Base-by-base conservation (phyloP, 495 filamentous ascomycete genomes). In the Penicillium soppii region DNA sequence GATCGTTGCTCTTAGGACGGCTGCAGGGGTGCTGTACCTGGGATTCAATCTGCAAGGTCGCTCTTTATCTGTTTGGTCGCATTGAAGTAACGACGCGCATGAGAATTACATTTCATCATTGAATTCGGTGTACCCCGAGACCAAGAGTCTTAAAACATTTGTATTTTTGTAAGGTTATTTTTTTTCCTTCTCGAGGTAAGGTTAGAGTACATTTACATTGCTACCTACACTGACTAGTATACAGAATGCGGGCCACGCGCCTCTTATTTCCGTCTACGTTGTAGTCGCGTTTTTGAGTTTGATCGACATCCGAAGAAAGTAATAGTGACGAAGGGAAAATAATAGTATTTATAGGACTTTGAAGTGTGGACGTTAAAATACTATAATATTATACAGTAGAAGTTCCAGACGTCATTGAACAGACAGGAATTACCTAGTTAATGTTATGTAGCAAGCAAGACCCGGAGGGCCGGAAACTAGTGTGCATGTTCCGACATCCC, bases 81-180 rank as follows among this genome's bases (percentile, higher is more conserved):
- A n/a, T n/a, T n/a, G n/a, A n/a, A n/a, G n/a, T n/a, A n/a, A n/a
- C n/a, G n/a, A n/a, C n/a, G n/a, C 25, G 25, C 25, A 27, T 27
- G 25, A 27, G 9, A 27, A 27, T 23, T 32, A 1, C 17, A 21
- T 37, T 22, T 27, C 7, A 7, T 15, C 6, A 20, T 10, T 17
- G 10, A 13, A 21, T 15, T 59, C 49, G 50, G 60, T 3, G 60
- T 54, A 54, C 43, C 20, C 53, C 50, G 47, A 59, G 37, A 38
- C 43, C 43, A 46, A 16, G 12, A 13, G 7, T 25, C n/a, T 35
- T 17, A 29, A 36, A 16, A 36, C 33, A 19, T 21, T 39, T 23
- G 12, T 13, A 39, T n/a, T 10, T 19, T 38, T 38, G 16, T 21
- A 21, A 9, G 3, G n/a, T n/a, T 38, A 9, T 21, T 39, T 41